Evolutionary conservation across 1,139 yeast species (phyloP), one percentile per base, ranked within the genome.

Genomic region (Lipomyces yarrowii): DNA sequence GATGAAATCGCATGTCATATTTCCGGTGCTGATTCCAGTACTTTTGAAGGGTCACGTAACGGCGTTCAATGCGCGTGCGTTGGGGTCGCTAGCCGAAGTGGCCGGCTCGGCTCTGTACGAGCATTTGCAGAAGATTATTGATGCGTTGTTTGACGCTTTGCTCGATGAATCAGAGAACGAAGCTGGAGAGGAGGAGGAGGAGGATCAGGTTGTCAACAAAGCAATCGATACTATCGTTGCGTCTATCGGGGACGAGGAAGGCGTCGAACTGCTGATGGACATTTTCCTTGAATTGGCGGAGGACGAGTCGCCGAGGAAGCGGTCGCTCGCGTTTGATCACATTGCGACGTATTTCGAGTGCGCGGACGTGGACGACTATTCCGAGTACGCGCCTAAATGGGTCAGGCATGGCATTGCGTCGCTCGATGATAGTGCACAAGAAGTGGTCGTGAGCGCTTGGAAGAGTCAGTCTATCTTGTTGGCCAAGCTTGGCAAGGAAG

Each of bases 1-100:
- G 5, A 88, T 93, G 13, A 90, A 91, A 76, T 85, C 98, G 6
- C 96, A 91, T 69, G 87, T 90, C 1, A 91, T 94, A 68, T 92
- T 96, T 93, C 98, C 99, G 64, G 89, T 91, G 63, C 84, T 94
- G 76, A 84, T 94, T 68, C 98, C 99, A 61, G 86, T 96, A 0
- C 83, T 96, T 75, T 82, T 93, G 74, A 77, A 87, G 10, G 88
- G 93, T 10, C 98, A 98, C 10, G 87, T 94, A 69, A 92, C 91
- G 72, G 82, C 86, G 0, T 88, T 88, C 81, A 92, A 93, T 78
- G 96, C 97, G 26, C 83, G 84, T 65, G 97, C 98, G 3, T 82
- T 94, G 69, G 92, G 97, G 33, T 88, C 96, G 0, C 83, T 96
- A 75, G 96, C 97, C 0, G 87, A 90, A 62, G 97, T 91, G 59